Evolutionary conservation across 352 stramenopile species (phyloP), one percentile per base, ranked within the genome.

Genomic region (Pythium pyrilobum): DNA sequence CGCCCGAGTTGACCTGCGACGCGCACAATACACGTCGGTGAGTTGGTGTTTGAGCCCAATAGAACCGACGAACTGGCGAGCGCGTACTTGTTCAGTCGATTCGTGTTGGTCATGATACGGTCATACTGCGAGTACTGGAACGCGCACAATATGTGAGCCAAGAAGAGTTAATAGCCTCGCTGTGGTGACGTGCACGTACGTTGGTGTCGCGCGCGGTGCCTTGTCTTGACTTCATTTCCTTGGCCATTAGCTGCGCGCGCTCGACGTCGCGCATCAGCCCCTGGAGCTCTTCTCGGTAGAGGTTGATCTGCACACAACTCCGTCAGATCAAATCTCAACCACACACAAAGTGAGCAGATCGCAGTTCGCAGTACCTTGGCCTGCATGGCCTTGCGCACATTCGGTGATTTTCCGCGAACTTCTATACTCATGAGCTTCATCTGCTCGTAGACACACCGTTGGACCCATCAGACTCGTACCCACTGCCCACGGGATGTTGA

Each of bases 391-490:
- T 88, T 91, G 33, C 76, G 67, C 32, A 84, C 41, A 32, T 64
- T 74, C 4, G 78, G 77, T 16, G 70, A 48, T 46, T 84, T 77
- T 10, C 81, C 77, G 15, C 81, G 72, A 48, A 89, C 70, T 65
- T 89, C 77, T 48, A 89, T 68, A 34, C 74, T 84, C 81, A 92
- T 89, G 29, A 89, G 69, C 37, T 89, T 89, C 50, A 92, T 81
- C 78, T 89, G 50, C 28, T 28, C 5, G 28, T 24, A n/a, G 27
- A 31, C 23, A 8, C 27, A 16, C 12, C 42, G 21, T 5, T 6
- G 40, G 6, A 16, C 10, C 53, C 31, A 57, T n/a, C n/a, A n/a
- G n/a, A n/a, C n/a, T n/a, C n/a, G n/a, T n/a, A n/a, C n/a, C n/a
- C n/a, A n/a, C n/a, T n/a, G n/a, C 32, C 5, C 10, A 2, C 3